Conservation (phyloP, 2,329 filamentous ascomycete genomes). For the Dactylellina haptotyla region DNA sequence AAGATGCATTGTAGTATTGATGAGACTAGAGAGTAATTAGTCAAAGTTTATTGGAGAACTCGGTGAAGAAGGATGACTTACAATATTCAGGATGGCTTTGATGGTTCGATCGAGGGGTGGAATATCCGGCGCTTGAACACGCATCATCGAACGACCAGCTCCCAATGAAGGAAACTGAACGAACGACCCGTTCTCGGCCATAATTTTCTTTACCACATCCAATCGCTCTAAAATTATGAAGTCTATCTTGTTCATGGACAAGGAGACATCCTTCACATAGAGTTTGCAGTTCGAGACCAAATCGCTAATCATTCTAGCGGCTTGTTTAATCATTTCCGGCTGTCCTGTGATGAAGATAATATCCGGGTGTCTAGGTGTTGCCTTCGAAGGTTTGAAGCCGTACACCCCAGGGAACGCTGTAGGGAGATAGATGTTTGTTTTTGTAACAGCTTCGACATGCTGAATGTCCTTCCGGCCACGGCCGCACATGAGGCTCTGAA, state of each 20-base stretch:
- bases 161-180: conserved; percentile 90
- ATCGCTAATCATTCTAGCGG: conserved; percentile 91
- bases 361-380: conserved; percentile 81
- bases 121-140: conserved; percentile 92
- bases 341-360: conserved; percentile 97
- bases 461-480: conserved; percentile 98
- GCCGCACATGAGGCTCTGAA: conserved; percentile 92
- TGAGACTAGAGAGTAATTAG: conserved; percentile 67
- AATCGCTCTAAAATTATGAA: conserved; percentile 88
- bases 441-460: conserved; percentile 91
- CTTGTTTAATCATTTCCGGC: conserved; percentile 82
- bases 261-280: conserved; percentile 89
- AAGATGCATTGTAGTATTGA: conserved; percentile 96
- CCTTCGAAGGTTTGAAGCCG: conserved; percentile 85
- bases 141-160: conserved; percentile 82
- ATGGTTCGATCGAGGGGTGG: conserved; percentile 94
- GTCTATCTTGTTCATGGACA: conserved; percentile 92
- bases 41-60: background rate
- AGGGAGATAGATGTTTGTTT: conserved; percentile 97
- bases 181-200: conserved; percentile 94
- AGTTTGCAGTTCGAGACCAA: conserved; percentile 68
- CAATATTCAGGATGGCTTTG: conserved; percentile 87
- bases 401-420: conserved; percentile 92
- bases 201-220: conserved; percentile 97
- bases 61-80: conserved; percentile 64